Percentiles rank a stretch among this genome's conserved stretches.
Conservation (phyloP, 331 rosid species). For the Phaseolus coccineus region DNA sequence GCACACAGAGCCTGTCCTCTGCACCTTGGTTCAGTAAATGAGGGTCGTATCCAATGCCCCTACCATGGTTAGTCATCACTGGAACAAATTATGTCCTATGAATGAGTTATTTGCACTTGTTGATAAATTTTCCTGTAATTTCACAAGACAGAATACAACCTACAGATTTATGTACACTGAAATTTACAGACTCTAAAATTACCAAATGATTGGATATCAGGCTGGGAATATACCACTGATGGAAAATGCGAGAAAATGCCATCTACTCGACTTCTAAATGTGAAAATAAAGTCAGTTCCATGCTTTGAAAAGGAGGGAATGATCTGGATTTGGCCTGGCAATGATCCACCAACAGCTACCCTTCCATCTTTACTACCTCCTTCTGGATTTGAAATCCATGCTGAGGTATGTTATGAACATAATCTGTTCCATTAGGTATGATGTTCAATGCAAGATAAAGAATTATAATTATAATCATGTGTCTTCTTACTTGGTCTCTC, state of each 20-base stretch:
- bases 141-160: slow-evolving; percentile 5
- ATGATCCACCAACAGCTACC: slow-evolving; percentile 74
- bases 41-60: slow-evolving; percentile 95
- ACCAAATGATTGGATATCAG: slow-evolving; percentile 59
- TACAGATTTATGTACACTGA: slow-evolving; percentile 8
- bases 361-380: slow-evolving; percentile 92
- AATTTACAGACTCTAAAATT: slow-evolving; percentile 31
- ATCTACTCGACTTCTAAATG: slow-evolving; percentile 68
- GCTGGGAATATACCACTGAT: slow-evolving; percentile 93
- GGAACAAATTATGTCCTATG: slow-evolving; percentile 6
- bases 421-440: background rate
- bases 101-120: slow-evolving; percentile 1
- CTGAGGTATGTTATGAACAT: slow-evolving; percentile 67
- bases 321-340: slow-evolving; percentile 99
- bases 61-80: slow-evolving; percentile 79
- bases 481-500: slow-evolving; percentile 38
- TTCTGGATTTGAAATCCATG: slow-evolving; percentile 86
- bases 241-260: slow-evolving; percentile 99
- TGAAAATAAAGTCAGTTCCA: slow-evolving; percentile 84
- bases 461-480: background rate
- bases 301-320: slow-evolving; percentile 94
- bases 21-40: slow-evolving; percentile 88
- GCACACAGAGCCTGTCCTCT: slow-evolving; percentile 99
- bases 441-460: slow-evolving; percentile 5
- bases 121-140: background rate